Evolutionary conservation across 2,329 filamentous ascomycete species (phyloP).

Genomic region (Colletotrichum sp.): DNA sequence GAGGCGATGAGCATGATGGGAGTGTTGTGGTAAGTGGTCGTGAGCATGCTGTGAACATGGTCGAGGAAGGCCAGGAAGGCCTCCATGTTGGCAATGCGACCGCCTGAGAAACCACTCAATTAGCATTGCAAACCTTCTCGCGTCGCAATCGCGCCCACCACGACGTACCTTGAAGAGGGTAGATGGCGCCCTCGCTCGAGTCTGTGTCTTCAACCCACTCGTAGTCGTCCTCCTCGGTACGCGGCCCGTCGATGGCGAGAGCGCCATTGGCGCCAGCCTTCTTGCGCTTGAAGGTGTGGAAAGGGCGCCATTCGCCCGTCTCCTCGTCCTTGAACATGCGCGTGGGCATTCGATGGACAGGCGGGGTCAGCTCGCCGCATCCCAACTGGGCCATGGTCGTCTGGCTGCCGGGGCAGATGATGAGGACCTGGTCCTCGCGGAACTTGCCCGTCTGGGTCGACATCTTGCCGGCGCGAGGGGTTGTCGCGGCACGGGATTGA

Average conservation of each 20-base stretch:
- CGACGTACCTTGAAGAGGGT: conserved; percentile 70
- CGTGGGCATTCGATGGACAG: conserved; percentile 84
- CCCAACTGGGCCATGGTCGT: conserved; percentile 92
- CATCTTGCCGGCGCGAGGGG: conserved; percentile 42
- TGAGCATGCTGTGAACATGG: conserved; percentile 88
- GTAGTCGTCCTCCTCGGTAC: conserved; percentile 57
- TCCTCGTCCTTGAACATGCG: conserved; percentile 92
- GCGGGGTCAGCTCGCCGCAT: conserved; percentile 88
- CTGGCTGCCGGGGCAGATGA: conserved; percentile 85
- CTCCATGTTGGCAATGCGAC: conserved; percentile 86
- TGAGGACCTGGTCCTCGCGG: conserved; percentile 69
- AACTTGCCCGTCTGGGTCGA: conserved; percentile 63
- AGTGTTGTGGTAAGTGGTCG: conserved; percentile 93
- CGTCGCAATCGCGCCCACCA: conserved; percentile 24
- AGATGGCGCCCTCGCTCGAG: conserved; percentile 87
- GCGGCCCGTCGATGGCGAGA: conserved; percentile 15
- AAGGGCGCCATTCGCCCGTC: conserved; percentile 77
- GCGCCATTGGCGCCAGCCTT: conserved; percentile 41
- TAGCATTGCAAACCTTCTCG: neutral
- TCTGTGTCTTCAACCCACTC: conserved; percentile 89
- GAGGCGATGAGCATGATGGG: conserved; percentile 90
- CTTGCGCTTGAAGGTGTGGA: conserved; percentile 74
- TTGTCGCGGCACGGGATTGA: neutral
- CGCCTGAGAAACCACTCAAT: conserved; percentile 52
- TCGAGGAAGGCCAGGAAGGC: conserved; percentile 94